Base-by-base conservation (phyloP, 331 rosid genomes). In the Telfairia occidentalis region DNA sequence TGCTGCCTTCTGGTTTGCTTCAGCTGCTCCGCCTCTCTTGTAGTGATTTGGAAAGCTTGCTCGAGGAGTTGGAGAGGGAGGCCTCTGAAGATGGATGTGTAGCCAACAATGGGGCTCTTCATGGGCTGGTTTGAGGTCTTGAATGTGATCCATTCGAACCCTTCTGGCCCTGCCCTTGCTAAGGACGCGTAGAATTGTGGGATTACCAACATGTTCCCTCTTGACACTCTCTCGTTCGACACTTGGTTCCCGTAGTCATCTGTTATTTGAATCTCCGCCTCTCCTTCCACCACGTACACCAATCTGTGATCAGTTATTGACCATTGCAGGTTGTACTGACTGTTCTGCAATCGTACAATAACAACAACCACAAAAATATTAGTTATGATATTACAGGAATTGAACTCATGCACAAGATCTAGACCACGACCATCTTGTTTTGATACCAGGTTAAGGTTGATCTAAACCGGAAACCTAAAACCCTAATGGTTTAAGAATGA, bases 101-200 rank as follows among this genome's bases (percentile, higher is more conserved):
- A 58, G 12, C 88, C 86, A 4, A 72, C 86, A 3, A 82, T 23
- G 0, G 88, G 83, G 78, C 42, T 80, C 7, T 81, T 75, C 72
- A 50, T 37, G 35, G 88, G 82, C n/a, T 40, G 42, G 12, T 65
- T 79, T 19, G 52, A 46, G 1, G 84, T 85, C 77, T 72, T 82
- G 71, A 85, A 81, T n/a, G 84, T 48, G n/a, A 85, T 59, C 82
- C 83, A 85, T 55, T 85, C 84, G 38, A 77, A 79, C 45, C 86
- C 88, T n/a, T 73, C 28, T 59, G 15, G 23, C 7, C 82, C 69
- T 2, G 88, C 88, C 40, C 57, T 46, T 18, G 65, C 43, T 54
- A 77, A 1, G 3, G 81, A 71, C 1, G 79, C 81, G 63, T 53
- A 81, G 84, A 77, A 79, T 48, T 82, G 88, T 0, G 88, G 88